A percentile compares a stretch with the other conserved stretches of the same genome.
Conservation (phyloP, 2,329 filamentous ascomycete species). For the Trichophyton mentagrophytes region DNA sequence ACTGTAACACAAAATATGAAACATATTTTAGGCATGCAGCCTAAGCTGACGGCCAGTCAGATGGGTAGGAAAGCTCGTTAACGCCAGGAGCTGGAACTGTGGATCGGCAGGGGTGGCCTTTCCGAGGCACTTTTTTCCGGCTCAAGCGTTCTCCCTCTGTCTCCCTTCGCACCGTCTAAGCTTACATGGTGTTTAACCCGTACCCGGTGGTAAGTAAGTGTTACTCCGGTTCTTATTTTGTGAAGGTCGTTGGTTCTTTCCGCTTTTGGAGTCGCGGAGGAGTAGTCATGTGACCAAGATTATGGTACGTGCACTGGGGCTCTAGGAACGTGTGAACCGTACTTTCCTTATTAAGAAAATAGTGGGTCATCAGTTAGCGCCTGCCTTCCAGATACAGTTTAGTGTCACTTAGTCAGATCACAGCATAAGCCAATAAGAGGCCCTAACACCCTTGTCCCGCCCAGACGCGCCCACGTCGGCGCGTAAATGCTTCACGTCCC, state of each 20-base stretch:
- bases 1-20: neutral
- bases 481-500: neutral
- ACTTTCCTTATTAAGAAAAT: neutral
- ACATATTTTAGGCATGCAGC: neutral
- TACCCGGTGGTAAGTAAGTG: too few species aligned
- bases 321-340: neutral
- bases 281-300: neutral
- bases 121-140: neutral
- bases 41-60: neutral
- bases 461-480: slow-evolving; percentile 7
- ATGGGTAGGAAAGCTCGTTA: neutral
- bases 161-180: neutral
- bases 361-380: neutral
- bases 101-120: neutral
- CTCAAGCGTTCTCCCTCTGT: neutral
- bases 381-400: neutral
- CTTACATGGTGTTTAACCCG: neutral
- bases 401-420: neutral
- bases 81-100: slow-evolving; percentile 2
- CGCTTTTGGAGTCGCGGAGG: neutral
- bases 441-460: slow-evolving; percentile 3
- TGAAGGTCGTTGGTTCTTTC: too few species aligned
- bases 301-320: neutral
- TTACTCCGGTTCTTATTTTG: too few species aligned
- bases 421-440: slow-evolving; percentile 8